A percentile compares a stretch with the other conserved stretches of the same genome.
Evolutionary conservation across 2,329 filamentous ascomycete genomes (phyloP).

Genomic region (Neocatenulostroma microsporum): DNA sequence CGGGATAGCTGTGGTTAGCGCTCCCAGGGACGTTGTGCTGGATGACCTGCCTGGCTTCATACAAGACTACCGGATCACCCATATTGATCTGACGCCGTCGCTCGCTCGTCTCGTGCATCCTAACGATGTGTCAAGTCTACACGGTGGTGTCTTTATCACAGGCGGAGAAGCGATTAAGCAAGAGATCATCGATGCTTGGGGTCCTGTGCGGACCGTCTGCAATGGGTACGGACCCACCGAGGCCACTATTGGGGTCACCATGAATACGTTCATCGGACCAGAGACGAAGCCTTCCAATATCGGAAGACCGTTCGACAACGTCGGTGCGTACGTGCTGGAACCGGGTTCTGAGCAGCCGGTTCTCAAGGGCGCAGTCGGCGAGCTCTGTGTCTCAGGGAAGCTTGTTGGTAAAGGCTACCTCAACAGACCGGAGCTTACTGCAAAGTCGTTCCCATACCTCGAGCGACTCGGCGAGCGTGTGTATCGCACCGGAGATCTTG

Average conservation of each 20-base stretch:
- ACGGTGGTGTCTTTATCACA: slow-evolving; percentile 82
- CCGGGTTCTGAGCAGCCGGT: slow-evolving; percentile 65
- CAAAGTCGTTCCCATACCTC: slow-evolving; percentile 65
- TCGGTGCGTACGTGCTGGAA: slow-evolving; percentile 70
- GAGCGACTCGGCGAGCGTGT: slow-evolving; percentile 42
- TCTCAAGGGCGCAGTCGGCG: slow-evolving; percentile 69
- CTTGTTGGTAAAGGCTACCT: slow-evolving; percentile 87
- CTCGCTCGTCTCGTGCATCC: slow-evolving; percentile 71
- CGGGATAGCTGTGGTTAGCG: slow-evolving; percentile 74
- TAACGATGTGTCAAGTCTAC: slow-evolving; percentile 70
- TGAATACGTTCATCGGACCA: slow-evolving; percentile 70
- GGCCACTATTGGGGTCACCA: slow-evolving; percentile 85
- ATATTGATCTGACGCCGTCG: slow-evolving; percentile 87
- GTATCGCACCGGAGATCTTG: slow-evolving; percentile 84
- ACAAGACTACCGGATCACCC: slow-evolving; percentile 65
- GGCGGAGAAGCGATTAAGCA: slow-evolving; percentile 83
- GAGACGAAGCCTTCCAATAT: slow-evolving; percentile 84
- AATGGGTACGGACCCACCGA: slow-evolving; percentile 90
- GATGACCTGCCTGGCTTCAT: slow-evolving; percentile 73
- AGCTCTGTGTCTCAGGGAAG: slow-evolving; percentile 79
- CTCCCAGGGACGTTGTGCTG: slow-evolving; percentile 74
- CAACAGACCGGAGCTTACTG: slow-evolving; percentile 68
- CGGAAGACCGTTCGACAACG: slow-evolving; percentile 77
- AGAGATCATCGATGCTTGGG: slow-evolving; percentile 83
- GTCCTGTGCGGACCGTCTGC: slow-evolving; percentile 70